Base-by-base conservation (phyloP, 306 rosid genomes). In the Lathyrus sativus region DNA sequence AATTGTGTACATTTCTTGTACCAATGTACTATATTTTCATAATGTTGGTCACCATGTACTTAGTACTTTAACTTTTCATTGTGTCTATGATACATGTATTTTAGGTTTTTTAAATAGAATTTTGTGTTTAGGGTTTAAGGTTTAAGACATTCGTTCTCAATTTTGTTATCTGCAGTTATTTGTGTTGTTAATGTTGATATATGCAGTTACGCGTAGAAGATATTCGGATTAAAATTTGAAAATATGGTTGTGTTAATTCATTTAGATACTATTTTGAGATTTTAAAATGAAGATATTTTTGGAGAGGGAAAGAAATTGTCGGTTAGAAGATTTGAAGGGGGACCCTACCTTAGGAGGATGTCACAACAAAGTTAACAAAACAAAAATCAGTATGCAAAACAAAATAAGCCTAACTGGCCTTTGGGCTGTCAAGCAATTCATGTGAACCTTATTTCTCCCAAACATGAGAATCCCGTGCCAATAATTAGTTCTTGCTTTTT, bases 361-460 rank as follows among this genome's bases (percentile, higher is more conserved):
- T 26, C 67, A 70, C 62, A 18, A 44, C 11, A 76, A 9, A 31
- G 37, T 19, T 35, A 39, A 44, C 35, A 48, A 48, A 67, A 59
- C 37, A 67, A 60, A 72, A 59, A 41, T 57, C 68, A 14, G n/a
- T 0, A 9, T 11, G 5, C 38, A 59, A 31, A 67, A 72, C 70
- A 67, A 78, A 78, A 78, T 70, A 63, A 46, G 44, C 67, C 63
- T 56, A 72, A 72, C 43, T 65, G 71, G 82, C 54, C 18, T 37
- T 67, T 43, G 24, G 62, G 67, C 79, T 73, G 62, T 78, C 62
- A 73, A 67, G 75, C 79, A 78, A 78, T 61, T 68, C 75, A 78
- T 73, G 82, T 67, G 82, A 67, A 73, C 75, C 51, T 14, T 29
- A 64, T 78, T 73, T 38, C 38, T 62, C 49, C 19, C 38, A 66